These are phyloP conservation scores for Escallonia herrerae DNA, from an alignment of 129 eudicot genomes.

Conservation along the genomic window DNA sequence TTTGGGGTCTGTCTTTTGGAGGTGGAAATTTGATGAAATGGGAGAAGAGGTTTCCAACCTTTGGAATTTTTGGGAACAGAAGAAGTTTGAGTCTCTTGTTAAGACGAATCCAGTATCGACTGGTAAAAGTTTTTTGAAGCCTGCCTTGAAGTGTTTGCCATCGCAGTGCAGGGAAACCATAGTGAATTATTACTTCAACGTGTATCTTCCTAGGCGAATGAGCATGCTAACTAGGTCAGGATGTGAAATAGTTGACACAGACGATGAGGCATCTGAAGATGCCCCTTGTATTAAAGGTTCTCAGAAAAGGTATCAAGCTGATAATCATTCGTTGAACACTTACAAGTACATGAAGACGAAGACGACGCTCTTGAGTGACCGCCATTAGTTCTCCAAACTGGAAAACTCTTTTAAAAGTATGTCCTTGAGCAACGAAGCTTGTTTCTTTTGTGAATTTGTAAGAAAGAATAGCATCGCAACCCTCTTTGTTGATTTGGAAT, in stretches of 20 bases:
- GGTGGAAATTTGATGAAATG: constrained; percentile 62
- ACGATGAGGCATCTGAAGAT: constrained; percentile 28
- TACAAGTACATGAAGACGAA: constrained; percentile 4
- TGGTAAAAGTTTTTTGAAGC: constrained; percentile 31
- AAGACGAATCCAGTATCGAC: constrained; percentile 21
- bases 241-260: constrained; percentile 24
- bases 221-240: constrained; percentile 39
- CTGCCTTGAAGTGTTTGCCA: constrained; percentile 33
- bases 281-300: constrained; percentile 25
- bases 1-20: constrained; percentile 45
- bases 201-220: constrained; percentile 46
- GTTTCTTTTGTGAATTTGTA: too few species aligned
- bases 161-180: constrained; percentile 23
- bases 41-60: constrained; percentile 49
- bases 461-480: too few species aligned
- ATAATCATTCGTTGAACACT: constrained; percentile 11
- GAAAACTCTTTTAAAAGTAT: too few species aligned
- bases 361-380: too few species aligned
- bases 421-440: too few species aligned
- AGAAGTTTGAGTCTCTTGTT: constrained; percentile 27
- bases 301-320: constrained; percentile 30
- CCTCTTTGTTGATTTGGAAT: too few species aligned
- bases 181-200: constrained; percentile 54
- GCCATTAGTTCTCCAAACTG: too few species aligned
- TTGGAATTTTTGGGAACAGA: constrained; percentile 45